Evolutionary conservation across 1,284 basidiomycete species (phyloP).

Genomic region (Meripilus lineatus): DNA sequence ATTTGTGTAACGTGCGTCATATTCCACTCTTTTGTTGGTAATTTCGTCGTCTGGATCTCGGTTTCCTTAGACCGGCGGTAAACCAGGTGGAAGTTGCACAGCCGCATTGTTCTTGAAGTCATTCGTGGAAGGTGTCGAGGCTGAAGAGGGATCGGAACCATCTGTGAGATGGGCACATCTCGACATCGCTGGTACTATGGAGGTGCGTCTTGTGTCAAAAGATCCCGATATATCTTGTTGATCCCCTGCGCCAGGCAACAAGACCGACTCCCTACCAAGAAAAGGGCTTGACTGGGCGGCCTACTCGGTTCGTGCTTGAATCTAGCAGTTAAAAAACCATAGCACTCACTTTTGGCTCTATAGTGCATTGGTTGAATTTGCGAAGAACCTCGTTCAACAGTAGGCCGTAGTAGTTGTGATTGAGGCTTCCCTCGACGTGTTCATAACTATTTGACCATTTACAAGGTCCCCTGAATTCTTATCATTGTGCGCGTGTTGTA

Average conservation of each 20-base stretch:
- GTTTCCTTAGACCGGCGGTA: slow-evolving; percentile 63
- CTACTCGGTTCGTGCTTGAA: slow-evolving; percentile 48
- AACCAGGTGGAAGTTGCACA: slow-evolving; percentile 71
- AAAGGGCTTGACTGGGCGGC: slow-evolving; percentile 78
- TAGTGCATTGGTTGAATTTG: slow-evolving; percentile 5
- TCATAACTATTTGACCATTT: no score
- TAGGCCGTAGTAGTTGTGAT: no score
- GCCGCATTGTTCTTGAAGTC: slow-evolving; percentile 87
- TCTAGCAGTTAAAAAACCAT: no score
- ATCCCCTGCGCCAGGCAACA: slow-evolving; percentile 36
- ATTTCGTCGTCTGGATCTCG: slow-evolving; percentile 10
- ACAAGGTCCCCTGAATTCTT: no score
- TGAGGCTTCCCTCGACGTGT: no score
- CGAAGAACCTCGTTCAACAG: background rate
- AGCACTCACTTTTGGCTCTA: no score
- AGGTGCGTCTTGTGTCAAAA: no score
- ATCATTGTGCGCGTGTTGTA: no score
- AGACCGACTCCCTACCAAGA: slow-evolving; percentile 60
- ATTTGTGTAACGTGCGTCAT: slow-evolving; percentile 72
- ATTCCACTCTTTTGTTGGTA: slow-evolving; percentile 6
- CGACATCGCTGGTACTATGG: slow-evolving; percentile 85
- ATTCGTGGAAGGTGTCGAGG: slow-evolving; percentile 73
- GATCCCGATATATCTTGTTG: no score
- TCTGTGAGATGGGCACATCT: slow-evolving; percentile 74
- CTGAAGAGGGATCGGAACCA: slow-evolving; percentile 41